phyloP scores from a whole-genome alignment of 176 grass and related monocot genomes.

The Aegilops longissima region DNA sequence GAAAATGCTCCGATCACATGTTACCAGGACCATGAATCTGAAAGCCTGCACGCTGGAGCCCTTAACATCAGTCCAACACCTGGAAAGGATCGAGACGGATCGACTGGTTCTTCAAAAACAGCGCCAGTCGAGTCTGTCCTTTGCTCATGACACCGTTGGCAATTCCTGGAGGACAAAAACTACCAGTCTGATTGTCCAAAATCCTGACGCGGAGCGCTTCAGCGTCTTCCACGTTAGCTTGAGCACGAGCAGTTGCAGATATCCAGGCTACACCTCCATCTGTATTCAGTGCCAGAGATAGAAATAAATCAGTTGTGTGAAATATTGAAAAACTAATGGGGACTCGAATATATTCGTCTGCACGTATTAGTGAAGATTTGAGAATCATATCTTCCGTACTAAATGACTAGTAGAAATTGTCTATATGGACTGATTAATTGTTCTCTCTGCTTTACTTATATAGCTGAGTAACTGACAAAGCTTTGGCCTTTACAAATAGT shows the following conservation, averaged over 20 bases:
- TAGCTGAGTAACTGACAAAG: neutral
- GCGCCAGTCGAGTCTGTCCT: neutral
- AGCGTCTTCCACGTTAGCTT: neutral
- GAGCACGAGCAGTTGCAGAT: neutral
- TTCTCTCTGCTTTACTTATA: neutral
- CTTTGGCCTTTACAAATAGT: neutral
- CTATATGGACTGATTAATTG: neutral
- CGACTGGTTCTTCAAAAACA: neutral
- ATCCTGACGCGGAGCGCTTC: neutral
- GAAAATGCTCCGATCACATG: slow-evolving; percentile 69
- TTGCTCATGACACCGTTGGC: neutral
- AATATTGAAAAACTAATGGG: neutral
- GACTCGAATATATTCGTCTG: neutral
- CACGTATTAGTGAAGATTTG: neutral
- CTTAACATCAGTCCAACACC: neutral
- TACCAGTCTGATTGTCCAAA: neutral
- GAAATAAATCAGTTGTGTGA: neutral
- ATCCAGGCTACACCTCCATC: neutral
- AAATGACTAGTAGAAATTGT: neutral
- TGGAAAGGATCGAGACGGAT: neutral
- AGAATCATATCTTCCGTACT: neutral
- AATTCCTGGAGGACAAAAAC: slow-evolving; percentile 22
- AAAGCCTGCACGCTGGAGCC: neutral
- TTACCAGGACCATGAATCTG: slow-evolving; percentile 28
- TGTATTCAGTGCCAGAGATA: neutral